Conservation (phyloP, 805 yeast species). For the Sungouiella blattae region DNA sequence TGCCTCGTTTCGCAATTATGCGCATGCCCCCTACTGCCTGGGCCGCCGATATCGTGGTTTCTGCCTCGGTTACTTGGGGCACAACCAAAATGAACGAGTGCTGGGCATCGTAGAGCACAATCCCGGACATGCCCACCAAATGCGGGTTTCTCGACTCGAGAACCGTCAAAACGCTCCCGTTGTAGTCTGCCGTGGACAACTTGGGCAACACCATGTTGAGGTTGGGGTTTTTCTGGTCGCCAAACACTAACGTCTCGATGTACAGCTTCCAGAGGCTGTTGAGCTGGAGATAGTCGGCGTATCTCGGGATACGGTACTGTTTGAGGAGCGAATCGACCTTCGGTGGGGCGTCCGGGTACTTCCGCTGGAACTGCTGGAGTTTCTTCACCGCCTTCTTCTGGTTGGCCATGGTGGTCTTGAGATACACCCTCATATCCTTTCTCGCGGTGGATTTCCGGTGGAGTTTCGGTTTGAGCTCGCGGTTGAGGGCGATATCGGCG, state of each 20-base stretch:
- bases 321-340: conserved; percentile 21
- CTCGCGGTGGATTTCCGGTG: conserved; percentile 31
- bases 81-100: conserved; percentile 63
- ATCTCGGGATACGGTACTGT: conserved; percentile 34
- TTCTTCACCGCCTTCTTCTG: conserved; percentile 39
- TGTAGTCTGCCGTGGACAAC: conserved; percentile 73
- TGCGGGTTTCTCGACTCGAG: conserved; percentile 53
- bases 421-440: conserved; percentile 40
- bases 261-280: conserved; percentile 74
- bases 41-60: conserved; percentile 20
- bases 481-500: conserved; percentile 2
- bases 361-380: conserved; percentile 29
- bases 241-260: conserved; percentile 52
- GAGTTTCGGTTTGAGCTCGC: conserved; percentile 7
- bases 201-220: conserved; percentile 43
- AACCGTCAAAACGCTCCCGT: conserved; percentile 69
- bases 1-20: conserved; percentile 63
- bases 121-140: conserved; percentile 63
- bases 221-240: conserved; percentile 24
- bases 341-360: conserved; percentile 16
- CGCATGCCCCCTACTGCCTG: conserved; percentile 58
- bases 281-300: conserved; percentile 51
- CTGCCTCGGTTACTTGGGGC: conserved; percentile 35
- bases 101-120: conserved; percentile 82
- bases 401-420: conserved; percentile 31